Conservation (phyloP, 345 rosid species). For the Salix suchowensis region DNA sequence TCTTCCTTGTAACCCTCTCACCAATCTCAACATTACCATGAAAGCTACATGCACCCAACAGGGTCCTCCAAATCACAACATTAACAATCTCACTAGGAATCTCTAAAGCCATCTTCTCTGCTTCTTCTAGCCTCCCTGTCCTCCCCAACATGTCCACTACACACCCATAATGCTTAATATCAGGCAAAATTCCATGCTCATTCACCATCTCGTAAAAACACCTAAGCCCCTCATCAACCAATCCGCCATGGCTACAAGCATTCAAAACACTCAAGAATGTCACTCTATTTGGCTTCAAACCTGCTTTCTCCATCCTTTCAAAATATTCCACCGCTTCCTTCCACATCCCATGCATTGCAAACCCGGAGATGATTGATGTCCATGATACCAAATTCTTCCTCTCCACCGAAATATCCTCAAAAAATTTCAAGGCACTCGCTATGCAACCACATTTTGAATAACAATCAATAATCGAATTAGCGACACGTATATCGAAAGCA, state of each 20-base stretch:
- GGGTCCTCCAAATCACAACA: slow-evolving; percentile 73
- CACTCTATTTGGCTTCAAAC: slow-evolving; percentile 58
- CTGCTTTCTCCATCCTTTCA: slow-evolving; percentile 52
- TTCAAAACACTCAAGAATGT: slow-evolving; percentile 69
- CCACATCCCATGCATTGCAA: slow-evolving; percentile 83
- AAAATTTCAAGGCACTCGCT: slow-evolving; percentile 45
- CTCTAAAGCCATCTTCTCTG: slow-evolving; percentile 58
- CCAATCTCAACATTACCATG: slow-evolving; percentile 67
- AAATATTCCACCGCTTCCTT: slow-evolving; percentile 57
- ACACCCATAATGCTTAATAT: slow-evolving; percentile 74
- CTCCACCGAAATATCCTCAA: slow-evolving; percentile 38
- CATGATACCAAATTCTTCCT: slow-evolving; percentile 67
- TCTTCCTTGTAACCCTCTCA: slow-evolving; percentile 58
- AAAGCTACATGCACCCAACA: slow-evolving; percentile 76
- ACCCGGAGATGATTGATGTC: slow-evolving; percentile 76
- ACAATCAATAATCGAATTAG: slow-evolving; percentile 57
- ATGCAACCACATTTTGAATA: slow-evolving; percentile 82
- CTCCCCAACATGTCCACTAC: slow-evolving; percentile 77
- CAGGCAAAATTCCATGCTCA: slow-evolving; percentile 45
- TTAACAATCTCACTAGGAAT: slow-evolving; percentile 45
- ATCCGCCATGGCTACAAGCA: slow-evolving; percentile 89
- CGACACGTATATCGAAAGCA: slow-evolving; percentile 52
- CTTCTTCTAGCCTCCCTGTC: slow-evolving; percentile 73
- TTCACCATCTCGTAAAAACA: slow-evolving; percentile 58
- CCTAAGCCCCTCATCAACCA: slow-evolving; percentile 60